Evolutionary conservation across 768 basidiomycete species (phyloP).

Genomic region (Sutorius australiensis): DNA sequence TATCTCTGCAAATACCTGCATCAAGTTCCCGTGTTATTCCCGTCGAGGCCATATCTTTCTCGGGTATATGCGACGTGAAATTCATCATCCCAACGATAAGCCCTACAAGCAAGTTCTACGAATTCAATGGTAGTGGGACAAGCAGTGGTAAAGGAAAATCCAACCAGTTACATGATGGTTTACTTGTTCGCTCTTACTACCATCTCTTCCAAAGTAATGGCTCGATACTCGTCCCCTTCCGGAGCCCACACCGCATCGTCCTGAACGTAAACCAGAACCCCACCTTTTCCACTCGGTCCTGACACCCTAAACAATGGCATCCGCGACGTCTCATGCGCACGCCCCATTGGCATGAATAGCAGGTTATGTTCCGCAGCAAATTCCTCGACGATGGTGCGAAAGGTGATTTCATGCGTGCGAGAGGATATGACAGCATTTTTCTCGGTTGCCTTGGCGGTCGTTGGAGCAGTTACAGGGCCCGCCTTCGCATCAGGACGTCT

Average conservation of each 20-base stretch:
- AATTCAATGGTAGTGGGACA: not conserved
- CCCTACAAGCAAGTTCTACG: not conserved
- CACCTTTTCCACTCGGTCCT: constrained; percentile 79
- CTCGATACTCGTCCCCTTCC: constrained; percentile 61
- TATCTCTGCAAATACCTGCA: not conserved
- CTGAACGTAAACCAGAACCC: constrained; percentile 81
- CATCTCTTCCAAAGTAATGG: constrained; percentile 88
- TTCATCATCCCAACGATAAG: not conserved
- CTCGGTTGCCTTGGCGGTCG: constrained; percentile 28
- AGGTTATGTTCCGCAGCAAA: constrained; percentile 81
- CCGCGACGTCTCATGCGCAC: constrained; percentile 77
- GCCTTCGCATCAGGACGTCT: constrained; percentile 61
- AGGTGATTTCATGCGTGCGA: constrained; percentile 80
- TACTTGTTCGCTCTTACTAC: constrained; percentile 54
- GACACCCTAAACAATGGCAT: constrained; percentile 90
- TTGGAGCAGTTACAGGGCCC: constrained; percentile 38
- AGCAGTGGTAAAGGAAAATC: not conserved
- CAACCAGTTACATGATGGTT: not conserved
- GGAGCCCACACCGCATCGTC: constrained; percentile 94
- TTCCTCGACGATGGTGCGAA: constrained; percentile 91
- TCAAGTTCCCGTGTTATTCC: not conserved
- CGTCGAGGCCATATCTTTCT: not conserved
- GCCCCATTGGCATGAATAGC: constrained; percentile 84
- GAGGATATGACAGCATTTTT: constrained; percentile 40
- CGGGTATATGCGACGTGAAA: not conserved